Evolutionary conservation across 2,329 filamentous ascomycete species (phyloP).

Genomic region (Phyllachora maydis): DNA sequence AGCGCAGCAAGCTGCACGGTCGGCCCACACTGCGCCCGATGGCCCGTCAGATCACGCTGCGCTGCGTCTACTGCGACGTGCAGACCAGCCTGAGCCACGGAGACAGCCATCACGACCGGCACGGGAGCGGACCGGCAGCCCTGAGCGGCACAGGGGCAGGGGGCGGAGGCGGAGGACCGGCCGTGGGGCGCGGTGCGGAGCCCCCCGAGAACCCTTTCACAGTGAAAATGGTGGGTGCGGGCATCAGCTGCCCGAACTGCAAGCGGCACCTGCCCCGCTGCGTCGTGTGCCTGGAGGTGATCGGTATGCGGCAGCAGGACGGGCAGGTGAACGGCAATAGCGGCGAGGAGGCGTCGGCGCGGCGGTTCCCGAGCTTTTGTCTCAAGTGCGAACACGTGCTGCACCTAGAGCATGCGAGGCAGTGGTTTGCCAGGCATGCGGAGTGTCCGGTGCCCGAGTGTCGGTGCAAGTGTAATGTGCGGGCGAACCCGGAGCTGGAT

Average conservation of each 20-base stretch:
- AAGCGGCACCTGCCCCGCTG: conserved; percentile 46
- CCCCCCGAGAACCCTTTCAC: conserved; percentile 30
- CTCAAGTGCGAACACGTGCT: conserved; percentile 46
- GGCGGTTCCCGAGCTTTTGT: conserved; percentile 47
- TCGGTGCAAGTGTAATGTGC: conserved; percentile 41
- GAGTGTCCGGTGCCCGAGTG: conserved; percentile 52
- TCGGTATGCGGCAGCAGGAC: conserved; percentile 42
- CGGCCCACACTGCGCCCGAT: conserved; percentile 41
- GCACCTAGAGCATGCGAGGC: conserved; percentile 44
- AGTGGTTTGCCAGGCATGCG: conserved; percentile 43
- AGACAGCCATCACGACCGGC: no score
- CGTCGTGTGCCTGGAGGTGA: conserved; percentile 45
- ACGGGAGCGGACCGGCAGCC: no score
- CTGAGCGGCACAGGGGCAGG: background rate
- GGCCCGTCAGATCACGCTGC: conserved; percentile 49
- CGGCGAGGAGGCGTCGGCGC: conserved; percentile 21
- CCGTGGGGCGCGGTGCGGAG: conserved; percentile 2
- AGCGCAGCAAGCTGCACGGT: conserved; percentile 44
- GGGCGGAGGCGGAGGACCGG: conserved; percentile 2
- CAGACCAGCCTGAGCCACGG: conserved; percentile 22
- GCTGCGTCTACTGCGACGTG: conserved; percentile 58
- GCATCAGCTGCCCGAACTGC: conserved; percentile 45
- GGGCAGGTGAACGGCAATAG: conserved; percentile 23
- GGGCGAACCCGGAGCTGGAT: conserved; percentile 35
- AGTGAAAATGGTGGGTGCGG: conserved; percentile 31